phyloP scores from a whole-genome alignment of 768 basidiomycete genomes.

The Hygrocybe coccinea region DNA sequence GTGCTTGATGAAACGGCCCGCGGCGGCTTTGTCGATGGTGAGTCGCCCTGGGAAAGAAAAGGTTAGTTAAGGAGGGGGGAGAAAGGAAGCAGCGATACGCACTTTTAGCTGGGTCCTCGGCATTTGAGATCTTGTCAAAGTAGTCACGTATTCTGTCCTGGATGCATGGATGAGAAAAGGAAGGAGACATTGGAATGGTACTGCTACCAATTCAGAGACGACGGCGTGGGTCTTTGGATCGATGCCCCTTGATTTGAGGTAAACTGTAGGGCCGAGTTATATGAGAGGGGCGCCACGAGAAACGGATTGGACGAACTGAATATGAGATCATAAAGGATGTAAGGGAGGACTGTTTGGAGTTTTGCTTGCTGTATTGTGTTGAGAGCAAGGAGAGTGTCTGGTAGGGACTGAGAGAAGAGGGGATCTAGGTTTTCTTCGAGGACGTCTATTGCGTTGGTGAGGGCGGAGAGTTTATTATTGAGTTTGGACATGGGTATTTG shows the following conservation, averaged over 20 bases:
- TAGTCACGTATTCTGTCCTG: constrained; percentile 75
- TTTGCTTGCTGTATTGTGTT: constrained; percentile 79
- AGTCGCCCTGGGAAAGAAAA: constrained; percentile 40
- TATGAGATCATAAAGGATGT: constrained; percentile 78
- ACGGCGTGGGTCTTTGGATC: constrained; percentile 79
- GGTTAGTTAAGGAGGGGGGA: not conserved
- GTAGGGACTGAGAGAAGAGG: constrained; percentile 60
- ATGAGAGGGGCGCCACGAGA: not conserved
- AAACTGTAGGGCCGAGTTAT: constrained; percentile 46
- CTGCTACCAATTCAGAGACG: constrained; percentile 63
- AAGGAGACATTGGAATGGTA: not conserved
- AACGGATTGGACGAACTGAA: constrained; percentile 53
- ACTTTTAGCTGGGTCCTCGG: constrained; percentile 65
- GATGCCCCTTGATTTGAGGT: constrained; percentile 73
- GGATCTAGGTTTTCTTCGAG: constrained; percentile 66
- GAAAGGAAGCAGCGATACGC: constrained; percentile 15
- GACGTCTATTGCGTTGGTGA: constrained; percentile 58
- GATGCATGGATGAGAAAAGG: not conserved
- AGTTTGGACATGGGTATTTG: constrained; percentile 33
- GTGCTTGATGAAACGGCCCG: constrained; percentile 77
- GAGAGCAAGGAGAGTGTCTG: constrained; percentile 58
- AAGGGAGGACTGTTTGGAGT: constrained; percentile 73
- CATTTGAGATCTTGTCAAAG: constrained; percentile 75
- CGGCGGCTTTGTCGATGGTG: constrained; percentile 74
- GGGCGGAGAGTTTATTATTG: constrained; percentile 44